phyloP scores from a whole-genome alignment of 345 rosid genomes.

The Rhizophora mangle region DNA sequence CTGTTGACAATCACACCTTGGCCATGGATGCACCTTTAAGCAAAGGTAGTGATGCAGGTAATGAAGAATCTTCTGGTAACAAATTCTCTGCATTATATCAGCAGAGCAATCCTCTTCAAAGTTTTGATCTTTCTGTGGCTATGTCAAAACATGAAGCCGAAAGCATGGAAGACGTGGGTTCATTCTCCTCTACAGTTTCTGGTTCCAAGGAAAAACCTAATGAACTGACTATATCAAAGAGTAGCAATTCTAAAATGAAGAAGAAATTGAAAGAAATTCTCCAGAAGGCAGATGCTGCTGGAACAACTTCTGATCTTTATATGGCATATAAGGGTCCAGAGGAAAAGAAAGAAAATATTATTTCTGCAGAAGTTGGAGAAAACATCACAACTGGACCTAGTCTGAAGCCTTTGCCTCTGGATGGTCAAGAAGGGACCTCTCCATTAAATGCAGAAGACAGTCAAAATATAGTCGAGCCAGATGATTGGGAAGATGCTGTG shows the following conservation, averaged over 20 bases:
- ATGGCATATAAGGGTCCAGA: conserved; percentile 88
- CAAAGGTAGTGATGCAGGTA: conserved; percentile 1
- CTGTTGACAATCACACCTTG: conserved; percentile 17
- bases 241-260: conserved; percentile 39
- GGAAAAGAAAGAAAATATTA: conserved; percentile 57
- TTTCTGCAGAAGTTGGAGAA: conserved; percentile 32
- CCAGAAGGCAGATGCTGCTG: conserved; percentile 94
- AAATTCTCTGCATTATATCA: conserved; percentile 22
- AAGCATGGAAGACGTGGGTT: conserved; percentile 32
- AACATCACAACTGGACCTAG: conserved; percentile 23
- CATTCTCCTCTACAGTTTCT: conserved; percentile 26
- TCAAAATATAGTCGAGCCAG: conserved; percentile 62
- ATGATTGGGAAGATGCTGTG: conserved; percentile 98
- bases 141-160: conserved; percentile 32
- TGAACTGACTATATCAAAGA: conserved; percentile 49
- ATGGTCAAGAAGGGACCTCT: conserved; percentile 27
- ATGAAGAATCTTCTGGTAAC: conserved; percentile 13
- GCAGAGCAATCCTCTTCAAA: conserved; percentile 26
- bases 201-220: conserved; percentile 47
- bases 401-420: conserved; percentile 38
- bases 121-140: conserved; percentile 32
- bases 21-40: conserved; percentile 19
- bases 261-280: conserved; percentile 64
- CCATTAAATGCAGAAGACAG: conserved; percentile 30
- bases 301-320: conserved; percentile 75